Evolutionary conservation across 2,329 filamentous ascomycete genomes (phyloP).

Genomic region (Graphiopsis chlorocephala): DNA sequence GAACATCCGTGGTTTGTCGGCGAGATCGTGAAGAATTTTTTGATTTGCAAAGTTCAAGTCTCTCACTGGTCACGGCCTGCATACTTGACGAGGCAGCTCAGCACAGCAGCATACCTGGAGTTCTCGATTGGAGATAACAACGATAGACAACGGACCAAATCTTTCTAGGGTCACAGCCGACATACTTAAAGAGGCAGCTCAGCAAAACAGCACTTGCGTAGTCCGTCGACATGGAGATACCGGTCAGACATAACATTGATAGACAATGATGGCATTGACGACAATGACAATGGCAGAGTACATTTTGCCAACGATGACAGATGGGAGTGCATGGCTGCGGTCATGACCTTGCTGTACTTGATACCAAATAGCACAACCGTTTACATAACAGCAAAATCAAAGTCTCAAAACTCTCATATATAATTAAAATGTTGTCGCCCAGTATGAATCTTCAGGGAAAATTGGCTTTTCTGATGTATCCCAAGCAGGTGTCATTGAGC

Average conservation of each 20-base stretch:
- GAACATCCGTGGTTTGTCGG: no score
- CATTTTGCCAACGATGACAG: no score
- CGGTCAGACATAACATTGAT: background rate
- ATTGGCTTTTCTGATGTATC: background rate
- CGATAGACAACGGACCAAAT: background rate
- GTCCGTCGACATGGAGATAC: background rate
- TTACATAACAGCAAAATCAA: background rate
- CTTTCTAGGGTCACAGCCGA: background rate
- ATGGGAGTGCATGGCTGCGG: no score
- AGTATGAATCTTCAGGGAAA: slow-evolving; percentile 2
- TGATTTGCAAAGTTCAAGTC: no score
- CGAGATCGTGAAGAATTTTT: no score
- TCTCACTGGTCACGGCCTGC: background rate
- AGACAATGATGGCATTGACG: background rate
- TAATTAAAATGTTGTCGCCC: background rate
- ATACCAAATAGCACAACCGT: background rate
- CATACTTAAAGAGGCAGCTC: background rate
- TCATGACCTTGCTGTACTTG: background rate
- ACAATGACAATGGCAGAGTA: no score
- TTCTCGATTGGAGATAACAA: background rate
- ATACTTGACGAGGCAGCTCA: background rate
- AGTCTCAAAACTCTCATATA: background rate
- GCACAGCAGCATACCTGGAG: background rate
- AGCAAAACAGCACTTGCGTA: background rate
- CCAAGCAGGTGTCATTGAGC: slow-evolving; percentile 2